Base-by-base conservation (phyloP, 768 basidiomycete species). In the Guyanaporus albipodus region DNA sequence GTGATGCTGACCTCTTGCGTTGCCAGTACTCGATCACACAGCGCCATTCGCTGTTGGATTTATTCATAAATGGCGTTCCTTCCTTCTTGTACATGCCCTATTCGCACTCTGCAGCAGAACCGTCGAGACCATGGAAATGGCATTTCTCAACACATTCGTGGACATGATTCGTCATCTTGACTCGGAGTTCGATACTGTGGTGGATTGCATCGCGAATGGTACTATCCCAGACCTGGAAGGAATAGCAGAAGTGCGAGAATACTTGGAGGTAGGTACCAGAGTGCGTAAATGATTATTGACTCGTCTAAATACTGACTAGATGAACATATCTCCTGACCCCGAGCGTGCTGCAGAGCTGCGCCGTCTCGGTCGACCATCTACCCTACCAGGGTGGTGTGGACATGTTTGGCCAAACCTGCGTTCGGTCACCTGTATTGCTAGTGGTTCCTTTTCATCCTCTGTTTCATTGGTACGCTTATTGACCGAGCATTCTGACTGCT, bases 171-270 rank as follows among this genome's bases (percentile, higher is more conserved):
- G 38, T 8, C 12, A 39, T 19, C 17, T 55, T 8, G 53, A 55
- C 19, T n/a, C 14, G 6, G 29, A 50, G 26, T 56, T 51, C 18
- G 42, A 56, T 10, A 26, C 42, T 29, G 8, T 55, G 18, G 31
- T 56, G 7, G 44, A 56, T 18, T 55, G 53, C n/a, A 34, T 55
- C 38, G 48, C 38, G 24, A 44, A 42, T 3, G 54, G 54, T 15
- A 39, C 44, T 7, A 45, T 55, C 33, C 54, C 53, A 4, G 27
- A 40, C 12, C 22, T 40, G 38, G 38, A 29, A 19, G 49, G 49
- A n/a, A 2, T 41, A 19, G 38, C 38, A 8, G n/a, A 41, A 17
- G 38, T 40, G 22, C 26, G 39, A 24, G 8, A 23, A 32, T 23
- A 51, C 29, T 19, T 50, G 12, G 39, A 50, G 29, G 40, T 42